Conservation (phyloP, 1,284 basidiomycete genomes). For the Serendipita sp. region DNA sequence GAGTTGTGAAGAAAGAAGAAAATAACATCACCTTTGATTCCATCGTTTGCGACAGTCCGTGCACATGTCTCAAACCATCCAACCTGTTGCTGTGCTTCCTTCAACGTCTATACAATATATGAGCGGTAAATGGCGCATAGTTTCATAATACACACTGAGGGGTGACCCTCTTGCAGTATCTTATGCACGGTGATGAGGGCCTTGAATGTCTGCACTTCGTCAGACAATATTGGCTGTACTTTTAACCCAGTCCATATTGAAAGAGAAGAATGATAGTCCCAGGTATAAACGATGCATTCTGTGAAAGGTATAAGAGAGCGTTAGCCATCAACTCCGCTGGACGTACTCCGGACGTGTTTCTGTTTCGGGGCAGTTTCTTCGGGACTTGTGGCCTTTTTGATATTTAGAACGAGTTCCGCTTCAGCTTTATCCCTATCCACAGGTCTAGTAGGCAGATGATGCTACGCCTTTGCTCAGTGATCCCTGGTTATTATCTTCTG, state of each 20-base stretch:
- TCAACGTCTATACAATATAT: slow-evolving; percentile 54
- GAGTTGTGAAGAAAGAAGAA: background rate
- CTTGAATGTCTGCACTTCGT: slow-evolving; percentile 95
- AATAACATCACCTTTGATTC: slow-evolving; percentile 46
- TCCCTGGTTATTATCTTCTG: background rate
- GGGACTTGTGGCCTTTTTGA: slow-evolving; percentile 90
- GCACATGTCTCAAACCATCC: slow-evolving; percentile 94
- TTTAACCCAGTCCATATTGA: slow-evolving; percentile 93
- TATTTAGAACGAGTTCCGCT: slow-evolving; percentile 77
- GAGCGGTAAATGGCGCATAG: background rate
- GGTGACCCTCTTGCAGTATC: slow-evolving; percentile 88
- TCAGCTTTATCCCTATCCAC: slow-evolving; percentile 96
- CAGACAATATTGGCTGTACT: slow-evolving; percentile 86
- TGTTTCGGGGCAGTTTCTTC: slow-evolving; percentile 91
- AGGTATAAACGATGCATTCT: slow-evolving; percentile 96
- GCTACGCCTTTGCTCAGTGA: slow-evolving; percentile 37
- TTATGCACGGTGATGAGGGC: slow-evolving; percentile 92
- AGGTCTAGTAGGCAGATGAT: slow-evolving; percentile 85
- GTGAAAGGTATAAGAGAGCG: slow-evolving; percentile 12
- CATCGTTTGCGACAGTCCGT: slow-evolving; percentile 70
- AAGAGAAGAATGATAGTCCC: slow-evolving; percentile 95
- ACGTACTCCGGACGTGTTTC: slow-evolving; percentile 91
- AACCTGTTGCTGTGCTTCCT: slow-evolving; percentile 91
- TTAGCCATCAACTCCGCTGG: background rate
- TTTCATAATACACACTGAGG: slow-evolving; percentile 45